Base-by-base conservation (phyloP, 441 rosid species). In the Aleurites moluccanus region DNA sequence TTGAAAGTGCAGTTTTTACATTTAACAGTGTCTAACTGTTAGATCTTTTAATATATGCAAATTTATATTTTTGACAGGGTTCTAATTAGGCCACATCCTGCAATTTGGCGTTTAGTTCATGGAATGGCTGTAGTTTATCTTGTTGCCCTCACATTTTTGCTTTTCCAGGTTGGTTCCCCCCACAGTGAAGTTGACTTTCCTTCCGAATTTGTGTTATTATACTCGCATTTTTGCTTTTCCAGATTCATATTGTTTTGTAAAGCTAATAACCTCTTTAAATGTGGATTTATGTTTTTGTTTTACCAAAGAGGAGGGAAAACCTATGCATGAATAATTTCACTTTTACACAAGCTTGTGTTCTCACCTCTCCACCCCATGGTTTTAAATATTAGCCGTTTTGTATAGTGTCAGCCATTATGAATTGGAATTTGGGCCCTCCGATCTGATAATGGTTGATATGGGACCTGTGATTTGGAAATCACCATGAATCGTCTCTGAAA, bases 101-200 rank as follows among this genome's bases (percentile, higher is more conserved):
- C 98, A 74, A 85, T 94, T 70, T 96, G 98, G 99, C 96, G 98
- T 23, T 85, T 96, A 83, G 98, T 91, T 86, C 99, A 96, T 82
- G 99, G 99, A 80, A 80, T 96, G 97, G 99, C 99, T 59, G 93
- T 96, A 70, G 75, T 92, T 67, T 96, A 96, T 84, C 90, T 96
- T 71, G 98, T 96, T 70, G 83, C 93, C 68, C 98, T 96, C 73
- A 89, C 99, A 47, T 96, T 96, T 85, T 90, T 93, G 78, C 99
- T 96, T 83, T 96, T 96, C 80, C 99, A 96, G 97, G 99, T 96
- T 85, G 66, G 81, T 75, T 80, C 56, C 66, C 66, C 47, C 44
- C 15, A 25, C 73, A 6, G 18, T 14, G 52, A 50, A 33, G 75
- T 38, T 35, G 30, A 33, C 23, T 59, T 40, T 27, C 2, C 15